These are phyloP conservation scores for Gnaphalium uliginosum DNA, from an alignment of 129 eudicot species.

Conservation along the genomic window DNA sequence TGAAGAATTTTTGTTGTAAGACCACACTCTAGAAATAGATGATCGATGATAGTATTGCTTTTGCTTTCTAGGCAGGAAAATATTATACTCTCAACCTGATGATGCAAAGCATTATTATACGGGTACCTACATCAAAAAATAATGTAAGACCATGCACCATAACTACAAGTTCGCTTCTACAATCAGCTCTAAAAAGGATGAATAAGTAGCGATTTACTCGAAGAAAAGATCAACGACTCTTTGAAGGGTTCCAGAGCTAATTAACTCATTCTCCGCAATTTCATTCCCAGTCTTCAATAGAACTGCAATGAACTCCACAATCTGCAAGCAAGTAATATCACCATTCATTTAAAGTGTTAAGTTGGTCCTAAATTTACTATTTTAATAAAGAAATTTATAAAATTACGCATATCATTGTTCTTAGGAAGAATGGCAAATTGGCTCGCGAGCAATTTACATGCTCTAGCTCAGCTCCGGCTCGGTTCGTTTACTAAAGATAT, in stretches of 20 bases:
- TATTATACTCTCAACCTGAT: constrained; percentile 90
- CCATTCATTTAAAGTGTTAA: neutral
- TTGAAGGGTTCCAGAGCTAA: constrained; percentile 78
- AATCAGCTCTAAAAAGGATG: neutral
- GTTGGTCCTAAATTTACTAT: neutral
- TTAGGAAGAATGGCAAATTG: neutral
- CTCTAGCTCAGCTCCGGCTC: too few species aligned
- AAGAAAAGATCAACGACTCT: constrained; percentile 88
- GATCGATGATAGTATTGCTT: constrained; percentile 52
- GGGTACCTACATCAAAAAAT: constrained; percentile 66
- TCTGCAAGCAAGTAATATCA: constrained; percentile 41
- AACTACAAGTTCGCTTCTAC: neutral
- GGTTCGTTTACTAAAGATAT: too few species aligned
- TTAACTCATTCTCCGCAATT: constrained; percentile 76
- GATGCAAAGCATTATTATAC: constrained; percentile 83
- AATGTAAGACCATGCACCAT: neutral
- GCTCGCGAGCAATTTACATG: too few species aligned
- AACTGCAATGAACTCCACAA: constrained; percentile 87
- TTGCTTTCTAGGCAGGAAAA: constrained; percentile 80
- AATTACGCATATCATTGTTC: neutral
- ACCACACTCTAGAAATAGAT: constrained; percentile 69
- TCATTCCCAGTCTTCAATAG: constrained; percentile 74
- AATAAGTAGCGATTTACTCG: constrained; percentile 56
- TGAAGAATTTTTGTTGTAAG: constrained; percentile 57
- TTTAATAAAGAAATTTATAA: neutral